A percentile compares a stretch with the other conserved stretches of the same genome.
phyloP scores from a whole-genome alignment of 169 alveolate species.

The Plasmodium malariae region DNA sequence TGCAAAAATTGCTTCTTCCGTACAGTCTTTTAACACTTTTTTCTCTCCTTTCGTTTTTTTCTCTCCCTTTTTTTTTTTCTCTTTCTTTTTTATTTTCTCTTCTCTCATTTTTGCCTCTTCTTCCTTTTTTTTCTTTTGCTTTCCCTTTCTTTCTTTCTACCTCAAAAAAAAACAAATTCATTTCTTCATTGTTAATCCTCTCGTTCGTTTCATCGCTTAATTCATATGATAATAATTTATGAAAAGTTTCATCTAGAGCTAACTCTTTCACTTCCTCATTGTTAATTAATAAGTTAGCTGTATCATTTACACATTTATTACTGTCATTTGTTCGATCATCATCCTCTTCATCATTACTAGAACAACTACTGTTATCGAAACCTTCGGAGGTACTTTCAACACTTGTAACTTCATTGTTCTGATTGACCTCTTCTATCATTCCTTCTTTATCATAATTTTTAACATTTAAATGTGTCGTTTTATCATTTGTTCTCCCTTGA shows the following conservation, averaged over 20 bases:
- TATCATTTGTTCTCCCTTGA: neutral
- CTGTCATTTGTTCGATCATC: neutral
- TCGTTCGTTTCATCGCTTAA: neutral
- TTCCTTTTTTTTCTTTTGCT: neutral
- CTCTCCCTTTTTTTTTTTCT: neutral
- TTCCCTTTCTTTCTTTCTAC: neutral
- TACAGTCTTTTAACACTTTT: neutral
- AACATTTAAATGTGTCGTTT: neutral
- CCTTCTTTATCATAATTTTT: neutral
- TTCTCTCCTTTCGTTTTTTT: neutral
- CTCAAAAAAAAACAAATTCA: conserved; percentile 49
- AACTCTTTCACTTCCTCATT: conserved; percentile 10
- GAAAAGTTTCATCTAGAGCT: conserved; percentile 3
- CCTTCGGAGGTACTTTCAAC: neutral
- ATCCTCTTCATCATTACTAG: neutral
- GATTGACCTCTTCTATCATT: too few species aligned
- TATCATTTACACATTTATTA: neutral
- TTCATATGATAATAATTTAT: conserved; percentile 11
- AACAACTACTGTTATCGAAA: neutral
- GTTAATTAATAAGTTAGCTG: neutral
- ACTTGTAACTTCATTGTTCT: neutral
- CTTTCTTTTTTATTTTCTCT: conserved; percentile 56
- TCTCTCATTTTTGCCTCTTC: neutral
- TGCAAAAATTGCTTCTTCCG: conserved; percentile 61
- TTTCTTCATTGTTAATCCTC: neutral